phyloP scores from a whole-genome alignment of 2,329 filamentous ascomycete species.

The Clonostachys sp. region DNA sequence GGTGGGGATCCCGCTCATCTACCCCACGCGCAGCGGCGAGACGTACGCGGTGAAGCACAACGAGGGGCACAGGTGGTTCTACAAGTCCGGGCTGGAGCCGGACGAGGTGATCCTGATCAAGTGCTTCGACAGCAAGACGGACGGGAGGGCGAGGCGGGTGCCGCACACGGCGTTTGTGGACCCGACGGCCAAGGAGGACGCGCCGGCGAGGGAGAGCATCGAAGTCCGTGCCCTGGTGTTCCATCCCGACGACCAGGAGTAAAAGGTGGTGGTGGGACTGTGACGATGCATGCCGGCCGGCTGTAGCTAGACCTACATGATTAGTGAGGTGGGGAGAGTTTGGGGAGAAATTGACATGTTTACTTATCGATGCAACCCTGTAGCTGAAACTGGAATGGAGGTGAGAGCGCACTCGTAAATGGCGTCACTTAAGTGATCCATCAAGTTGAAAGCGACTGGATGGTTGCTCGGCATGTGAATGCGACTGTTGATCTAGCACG shows the following conservation, averaged over 20 bases:
- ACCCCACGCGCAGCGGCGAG: conserved; percentile 44
- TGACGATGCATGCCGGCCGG: background rate
- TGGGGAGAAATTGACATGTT: too few relatives aligned
- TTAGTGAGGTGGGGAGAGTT: too few relatives aligned
- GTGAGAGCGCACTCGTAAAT: too few relatives aligned
- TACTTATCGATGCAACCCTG: too few relatives aligned
- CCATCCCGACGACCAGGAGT: conserved; percentile 14
- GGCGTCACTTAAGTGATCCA: too few relatives aligned
- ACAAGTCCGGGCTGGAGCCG: conserved; percentile 42
- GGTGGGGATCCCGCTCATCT: conserved; percentile 41
- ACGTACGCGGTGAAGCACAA: conserved; percentile 39
- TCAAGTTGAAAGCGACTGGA: too few relatives aligned
- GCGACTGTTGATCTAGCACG: too few relatives aligned
- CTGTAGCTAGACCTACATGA: too few relatives aligned
- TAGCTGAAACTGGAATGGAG: too few relatives aligned
- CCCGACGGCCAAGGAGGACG: conserved; percentile 24
- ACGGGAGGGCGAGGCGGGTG: conserved; percentile 45
- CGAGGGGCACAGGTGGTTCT: conserved; percentile 44
- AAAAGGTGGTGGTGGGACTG: background rate
- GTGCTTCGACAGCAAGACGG: conserved; percentile 54
- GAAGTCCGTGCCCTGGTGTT: conserved; percentile 52
- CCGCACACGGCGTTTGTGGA: conserved; percentile 54
- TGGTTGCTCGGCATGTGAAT: too few relatives aligned
- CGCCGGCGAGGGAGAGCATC: conserved; percentile 53
- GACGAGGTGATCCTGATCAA: conserved; percentile 56